Evolutionary conservation across 306 rosid genomes (phyloP), one percentile per base, ranked within the genome.

Genomic region (Glycyrrhiza uralensis): DNA sequence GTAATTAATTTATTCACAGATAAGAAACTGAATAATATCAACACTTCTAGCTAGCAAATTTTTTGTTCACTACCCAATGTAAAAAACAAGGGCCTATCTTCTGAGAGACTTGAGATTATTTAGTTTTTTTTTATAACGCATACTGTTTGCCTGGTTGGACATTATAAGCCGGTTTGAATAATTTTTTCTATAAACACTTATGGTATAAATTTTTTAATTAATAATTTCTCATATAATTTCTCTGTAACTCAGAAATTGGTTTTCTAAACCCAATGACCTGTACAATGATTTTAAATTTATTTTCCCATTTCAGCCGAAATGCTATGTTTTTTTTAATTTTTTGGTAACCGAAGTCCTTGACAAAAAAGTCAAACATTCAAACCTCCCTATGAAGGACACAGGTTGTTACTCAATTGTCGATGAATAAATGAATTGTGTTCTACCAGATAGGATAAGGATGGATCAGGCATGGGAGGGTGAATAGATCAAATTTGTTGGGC

Each of bases 371-470:
- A 70, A 52, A 71, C 19, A 42, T 52, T 33, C 2, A 63, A 63
- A 30, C 15, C 62, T 62, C 66, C 30, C n/a, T 29, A 4, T 6
- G 6, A 33, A 23, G 30, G 72, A 26, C 41, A 42, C n/a, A n/a
- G n/a, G 59, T 42, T 69, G 72, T 41, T 41, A 39, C 6, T 49
- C 8, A 32, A 41, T 32, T 50, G 54, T 28, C 23, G 3, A 12
- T 3, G 4, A 77, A 68, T 61, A 73, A 72, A 69, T 75, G 70
- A 72, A 28, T 4, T 42, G 11, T 15, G 38, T 2, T 51, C 58
- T 68, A 11, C 18, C 14, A 4, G 2, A 17, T 0, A 18, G 8
- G 71, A 62, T 14, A 46, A 46, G 3, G 28, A 29, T 4, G n/a
- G 15, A 7, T 15, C 24, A n/a, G n/a, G n/a, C n/a, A n/a, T 42